Base-by-base conservation (phyloP, 2,329 filamentous ascomycete species). In the Alternaria gansuensis region DNA sequence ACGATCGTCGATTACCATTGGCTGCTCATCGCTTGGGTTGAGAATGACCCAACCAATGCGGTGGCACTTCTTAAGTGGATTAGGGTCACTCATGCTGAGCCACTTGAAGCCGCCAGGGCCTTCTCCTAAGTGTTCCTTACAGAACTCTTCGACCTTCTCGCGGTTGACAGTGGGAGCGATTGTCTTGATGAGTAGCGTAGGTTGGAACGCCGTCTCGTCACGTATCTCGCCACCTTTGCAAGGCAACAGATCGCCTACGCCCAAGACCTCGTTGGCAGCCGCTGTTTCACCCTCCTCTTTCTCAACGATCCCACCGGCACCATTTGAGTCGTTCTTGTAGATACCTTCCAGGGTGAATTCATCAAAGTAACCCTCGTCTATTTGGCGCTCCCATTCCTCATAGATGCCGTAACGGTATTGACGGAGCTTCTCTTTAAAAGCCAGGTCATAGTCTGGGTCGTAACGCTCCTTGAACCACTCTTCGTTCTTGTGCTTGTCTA, bases 401-500 rank as follows among this genome's bases (percentile, higher is more conserved):
- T 95, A 97, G 51, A 88, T 87, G 13, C 86, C 87, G 39, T 89
- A 87, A 45, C 96, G 90, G 74, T 91, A 93, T 45, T 93, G 90
- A 76, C 90, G 90, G 52, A 98, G 82, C 70, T 92, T 90, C 59
- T 83, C 82, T 55, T 90, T 88, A 71, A 97, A 87, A 2, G 85
- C 84, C 65, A 93, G 89, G 51, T 91, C 85, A 54, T 94, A 87
- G 67, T 95, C 92, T 1, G 92, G 87, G 29, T 96, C 89, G 70
- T 99, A 99, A 75, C 92, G 89, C 79, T 99, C 95, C 69, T 90
- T 92, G 81, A 99, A 99, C 95, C 95, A 99, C 75, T 99, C 94
- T 77, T 99, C 95, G 41, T 88, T 88, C 76, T 96, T 97, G 79
- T 99, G 95, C 69, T 93, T 90, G 49, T 90, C 87, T 40, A 99